Evolutionary conservation across 257 asterid species (phyloP), one percentile per base, ranked within the genome.

Genomic region (Henckelia pumila): DNA sequence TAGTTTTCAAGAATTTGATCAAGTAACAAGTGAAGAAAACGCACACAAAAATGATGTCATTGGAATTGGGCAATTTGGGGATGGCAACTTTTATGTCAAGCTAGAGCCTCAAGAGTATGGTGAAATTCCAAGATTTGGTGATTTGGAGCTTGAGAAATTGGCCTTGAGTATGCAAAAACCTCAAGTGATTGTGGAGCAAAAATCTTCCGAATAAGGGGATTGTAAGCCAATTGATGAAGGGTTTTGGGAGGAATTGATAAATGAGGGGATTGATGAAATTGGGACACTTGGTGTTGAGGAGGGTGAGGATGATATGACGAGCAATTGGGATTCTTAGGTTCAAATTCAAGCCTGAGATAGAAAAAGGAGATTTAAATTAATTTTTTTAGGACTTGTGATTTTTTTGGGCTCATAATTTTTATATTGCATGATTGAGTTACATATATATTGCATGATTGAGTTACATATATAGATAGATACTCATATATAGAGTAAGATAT

Each of bases 181-280:
- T 13, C 64, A 71, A 8, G 25, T 61, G 78, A 7, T 33, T 56
- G 6, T 76, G 70, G 84, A 73, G 16, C 79, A 77, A 68, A 17
- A 52, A 71, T 6, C 14, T 44, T 2, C 66, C 58, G 26, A 21
- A 2, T 1, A 1, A 13, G 72, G 1, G 22, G 61, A 20, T 53
- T 8, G 73, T 11, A 72, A 67, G 65, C 70, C 85, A 73, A 74
- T 72, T 62, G 89, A 83, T 63, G 50, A 3, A 40, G 50, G 50
- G n/a, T 40, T 33, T 8, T 9, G 44, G 13, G 44, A 33, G 1
- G 44, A 86, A 47, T 72, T 82, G 68, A 59, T 86, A 8, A 76
- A 73, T n/a, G 73, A 78, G 58, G 83, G 73, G 23, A 55, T 76
- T 19, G 67, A 62, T 56, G 74, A 66, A n/a, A 40, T 76, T 10